Evolutionary conservation across 1,284 basidiomycete genomes (phyloP).

Genomic region (Sporisorium scitamineum): DNA sequence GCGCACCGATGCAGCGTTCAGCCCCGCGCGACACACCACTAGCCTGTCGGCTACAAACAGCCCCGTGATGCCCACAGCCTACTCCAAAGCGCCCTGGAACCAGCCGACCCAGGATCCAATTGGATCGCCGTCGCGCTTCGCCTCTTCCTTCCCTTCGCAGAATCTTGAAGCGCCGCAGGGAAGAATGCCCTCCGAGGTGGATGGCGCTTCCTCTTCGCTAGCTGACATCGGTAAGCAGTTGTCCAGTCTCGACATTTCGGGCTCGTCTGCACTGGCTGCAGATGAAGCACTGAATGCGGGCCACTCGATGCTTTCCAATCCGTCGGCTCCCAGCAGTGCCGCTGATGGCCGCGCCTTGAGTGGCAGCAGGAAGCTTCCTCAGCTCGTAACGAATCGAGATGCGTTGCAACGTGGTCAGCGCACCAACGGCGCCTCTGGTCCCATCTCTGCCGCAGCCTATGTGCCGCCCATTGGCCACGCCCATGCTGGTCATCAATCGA

Average conservation of each 20-base stretch:
- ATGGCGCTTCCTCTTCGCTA: conserved; percentile 24
- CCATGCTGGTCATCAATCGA: conserved; percentile 40
- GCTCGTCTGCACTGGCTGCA: conserved; percentile 29
- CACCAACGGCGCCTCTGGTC: conserved; percentile 14
- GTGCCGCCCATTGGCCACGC: conserved; percentile 58
- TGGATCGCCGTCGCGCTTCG: conserved; percentile 51
- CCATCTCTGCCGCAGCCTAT: conserved; percentile 48
- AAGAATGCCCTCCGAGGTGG: conserved; percentile 17
- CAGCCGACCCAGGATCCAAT: conserved; percentile 38
- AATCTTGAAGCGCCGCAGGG: conserved; percentile 21
- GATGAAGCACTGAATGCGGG: conserved; percentile 20
- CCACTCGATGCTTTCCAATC: conserved; percentile 13
- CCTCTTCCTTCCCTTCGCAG: conserved; percentile 37
- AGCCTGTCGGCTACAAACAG: conserved; percentile 41
- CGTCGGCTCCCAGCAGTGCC: conserved; percentile 16
- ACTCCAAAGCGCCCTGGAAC: conserved; percentile 42
- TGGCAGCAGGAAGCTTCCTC: conserved; percentile 45
- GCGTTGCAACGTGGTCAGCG: conserved; percentile 42
- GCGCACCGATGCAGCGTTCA: conserved; percentile 31
- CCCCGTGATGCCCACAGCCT: conserved; percentile 36
- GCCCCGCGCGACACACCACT: conserved; percentile 32
- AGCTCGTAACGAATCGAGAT: conserved; percentile 60
- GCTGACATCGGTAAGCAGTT: conserved; percentile 28
- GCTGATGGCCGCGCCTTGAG: conserved; percentile 10
- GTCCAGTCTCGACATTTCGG: conserved; percentile 42